A percentile compares a stretch with the other conserved stretches of the same genome.
phyloP scores from a whole-genome alignment of 139 green algal species.

The Mesostigma viride region DNA sequence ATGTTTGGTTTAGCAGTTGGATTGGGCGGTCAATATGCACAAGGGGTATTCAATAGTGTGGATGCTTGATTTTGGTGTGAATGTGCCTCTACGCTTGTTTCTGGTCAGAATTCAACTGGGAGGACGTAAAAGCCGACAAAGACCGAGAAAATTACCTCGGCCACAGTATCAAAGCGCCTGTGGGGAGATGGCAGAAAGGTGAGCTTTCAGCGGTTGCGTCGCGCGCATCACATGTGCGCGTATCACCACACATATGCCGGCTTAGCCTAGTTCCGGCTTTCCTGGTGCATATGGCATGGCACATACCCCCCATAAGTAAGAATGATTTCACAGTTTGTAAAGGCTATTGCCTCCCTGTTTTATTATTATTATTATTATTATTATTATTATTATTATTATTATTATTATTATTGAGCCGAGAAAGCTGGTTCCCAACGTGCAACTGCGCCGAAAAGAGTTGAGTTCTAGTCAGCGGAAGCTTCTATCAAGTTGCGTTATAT shows the following conservation, averaged over 20 bases:
- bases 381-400: background rate
- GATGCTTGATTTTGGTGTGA: constrained; percentile 5
- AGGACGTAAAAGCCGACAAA: constrained; percentile 35
- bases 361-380: background rate
- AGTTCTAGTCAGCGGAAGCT: no score
- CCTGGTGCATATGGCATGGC: background rate
- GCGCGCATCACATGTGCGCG: no score
- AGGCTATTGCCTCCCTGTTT: background rate
- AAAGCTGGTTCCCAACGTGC: no score
- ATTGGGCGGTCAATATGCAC: no score
- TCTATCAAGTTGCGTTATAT: no score
- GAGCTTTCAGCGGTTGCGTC: background rate
- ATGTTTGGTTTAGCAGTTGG: no score
- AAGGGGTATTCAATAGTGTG: no score
- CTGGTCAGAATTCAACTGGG: constrained; percentile 34
- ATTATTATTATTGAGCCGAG: no score
- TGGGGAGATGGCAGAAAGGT: constrained; percentile 37
- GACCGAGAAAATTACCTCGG: constrained; percentile 36
- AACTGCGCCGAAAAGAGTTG: no score
- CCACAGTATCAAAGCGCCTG: constrained; percentile 32
- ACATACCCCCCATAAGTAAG: background rate
- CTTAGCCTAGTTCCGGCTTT: background rate
- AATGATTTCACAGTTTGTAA: background rate
- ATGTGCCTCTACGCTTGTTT: background rate
- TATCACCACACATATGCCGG: no score